phyloP scores from a whole-genome alignment of 2,329 filamentous ascomycete genomes.

The Phyllosticta capitalensis region DNA sequence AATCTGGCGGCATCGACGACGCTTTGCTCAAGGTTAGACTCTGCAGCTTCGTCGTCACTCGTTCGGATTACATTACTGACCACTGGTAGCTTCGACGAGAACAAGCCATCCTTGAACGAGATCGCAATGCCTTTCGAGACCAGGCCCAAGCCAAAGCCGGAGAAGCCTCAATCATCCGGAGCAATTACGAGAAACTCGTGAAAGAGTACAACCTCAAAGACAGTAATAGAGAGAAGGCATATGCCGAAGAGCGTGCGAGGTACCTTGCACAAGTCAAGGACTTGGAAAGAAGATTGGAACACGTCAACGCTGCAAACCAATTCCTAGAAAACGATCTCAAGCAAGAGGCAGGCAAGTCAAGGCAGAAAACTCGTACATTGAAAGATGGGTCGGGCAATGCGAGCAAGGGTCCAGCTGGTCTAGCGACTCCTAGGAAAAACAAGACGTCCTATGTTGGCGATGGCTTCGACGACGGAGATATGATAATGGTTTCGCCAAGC shows the following conservation, averaged over 20 bases:
- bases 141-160: conserved; percentile 44
- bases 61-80: neutral
- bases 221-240: conserved; percentile 50
- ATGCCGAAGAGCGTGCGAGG: conserved; percentile 54
- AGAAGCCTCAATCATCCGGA: conserved; percentile 65
- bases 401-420: conserved; percentile 15
- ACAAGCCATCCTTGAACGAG: conserved; percentile 25
- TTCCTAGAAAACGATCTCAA: conserved; percentile 64
- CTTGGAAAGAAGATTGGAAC: conserved; percentile 55
- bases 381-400: conserved; percentile 15
- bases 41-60: neutral
- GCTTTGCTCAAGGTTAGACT: conserved; percentile 27
- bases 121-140: conserved; percentile 21
- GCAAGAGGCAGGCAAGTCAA: conserved; percentile 44
- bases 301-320: conserved; percentile 57
- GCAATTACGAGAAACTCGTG: conserved; percentile 53
- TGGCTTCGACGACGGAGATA: conserved; percentile 64
- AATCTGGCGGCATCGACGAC: conserved; percentile 10
- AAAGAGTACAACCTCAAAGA: conserved; percentile 56
- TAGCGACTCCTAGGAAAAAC: conserved; percentile 53
- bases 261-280: conserved; percentile 56
- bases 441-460: conserved; percentile 55
- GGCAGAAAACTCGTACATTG: conserved; percentile 30
- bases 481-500: conserved; percentile 46
- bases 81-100: neutral